Evolutionary conservation across 805 yeast species (phyloP), one percentile per base, ranked within the genome.

Genomic region (Lipomyces mesembrius): DNA sequence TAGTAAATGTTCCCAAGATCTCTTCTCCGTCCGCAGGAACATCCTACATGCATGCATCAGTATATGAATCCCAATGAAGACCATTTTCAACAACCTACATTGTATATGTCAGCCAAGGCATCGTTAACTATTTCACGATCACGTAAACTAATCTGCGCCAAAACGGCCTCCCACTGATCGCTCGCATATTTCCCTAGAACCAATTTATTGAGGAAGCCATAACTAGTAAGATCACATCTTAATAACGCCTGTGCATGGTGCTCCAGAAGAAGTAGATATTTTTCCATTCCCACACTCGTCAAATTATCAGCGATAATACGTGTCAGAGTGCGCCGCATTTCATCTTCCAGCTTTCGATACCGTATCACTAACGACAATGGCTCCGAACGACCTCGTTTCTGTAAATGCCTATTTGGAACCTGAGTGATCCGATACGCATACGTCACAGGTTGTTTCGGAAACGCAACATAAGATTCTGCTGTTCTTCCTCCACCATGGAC

Each of bases 401-500:
- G n/a, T 12, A 25, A 3, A 29, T 6, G 17, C 55, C n/a, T 39
- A 57, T 22, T 64, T 35, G 64, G 63, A 74, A 57, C 58, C 34
- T 74, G 74, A 49, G 77, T 74, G n/a, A 90, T 81, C 62, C 82
- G 80, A 77, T 85, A 91, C 65, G 88, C 85, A 58, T 82, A 84
- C 2, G 85, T 83, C 0, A 87, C 86, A 0, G 92, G 89, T 68
- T 90, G 93, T n/a, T 88, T 92, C 6, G 85, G 84, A 73, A 84
- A 86, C 0, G 90, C 88, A 25, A 89, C 77, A 8, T 85, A 56
- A 0, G 72, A 67, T 54, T 68, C 68, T 2, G 35, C 54, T 12
- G 43, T 32, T 12, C 67, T 64, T 3, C 71, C 65, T 9, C 72
- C 71, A n/a, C 67, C 62, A 46, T 57, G 62, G 2, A 68, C 59